Evolutionary conservation across 2,329 filamentous ascomycete genomes (phyloP), one percentile per base, ranked within the genome.

Genomic region (Epichloe amarillans): DNA sequence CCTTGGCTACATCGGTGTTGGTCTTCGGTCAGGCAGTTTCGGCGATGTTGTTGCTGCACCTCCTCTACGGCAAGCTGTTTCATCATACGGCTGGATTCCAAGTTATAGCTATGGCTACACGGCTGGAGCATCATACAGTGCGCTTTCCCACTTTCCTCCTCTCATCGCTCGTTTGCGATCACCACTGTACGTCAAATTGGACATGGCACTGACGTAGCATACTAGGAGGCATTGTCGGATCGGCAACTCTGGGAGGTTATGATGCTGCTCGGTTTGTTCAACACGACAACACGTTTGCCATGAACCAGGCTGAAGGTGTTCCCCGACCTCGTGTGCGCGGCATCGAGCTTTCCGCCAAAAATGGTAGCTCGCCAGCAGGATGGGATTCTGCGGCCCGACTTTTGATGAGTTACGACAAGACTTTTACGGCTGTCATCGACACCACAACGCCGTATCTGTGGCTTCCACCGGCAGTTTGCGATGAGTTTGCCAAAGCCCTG

Each of bases 101-200:
- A 88, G 84, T 62, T 73, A 86, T 54, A 86, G 82, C 41, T 88
- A 85, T 61, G 84, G 82, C 48, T 89, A 83, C 62, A 88, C 85
- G 3, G 84, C 84, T 40, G 86, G 86, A 15, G 83, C 83, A n/a
- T 75, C 76, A 54, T 88, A 88, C 60, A 74, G 82, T 82, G 68
- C 63, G 76, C 52, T 15, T n/a, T 30, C 10, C 11, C 14, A 37
- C 17, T 14, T n/a, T 7, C 15, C 17, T 35, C n/a, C 15, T 14
- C 23, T n/a, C 4, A 10, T 12, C 21, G 2, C 17, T 15, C 10
- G 6, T 42, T 5, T 10, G 21, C 10, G 17, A 17, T n/a, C 14
- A 8, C 33, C 3, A 17, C n/a, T 14, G 5, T 19, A 2, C 23
- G 21, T 47, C 10, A 6, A 2, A 6, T 26, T 15, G 3, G 11